Evolutionary conservation across 352 stramenopile species (phyloP).

Genomic region (Pythium rhizo-oryzae): DNA sequence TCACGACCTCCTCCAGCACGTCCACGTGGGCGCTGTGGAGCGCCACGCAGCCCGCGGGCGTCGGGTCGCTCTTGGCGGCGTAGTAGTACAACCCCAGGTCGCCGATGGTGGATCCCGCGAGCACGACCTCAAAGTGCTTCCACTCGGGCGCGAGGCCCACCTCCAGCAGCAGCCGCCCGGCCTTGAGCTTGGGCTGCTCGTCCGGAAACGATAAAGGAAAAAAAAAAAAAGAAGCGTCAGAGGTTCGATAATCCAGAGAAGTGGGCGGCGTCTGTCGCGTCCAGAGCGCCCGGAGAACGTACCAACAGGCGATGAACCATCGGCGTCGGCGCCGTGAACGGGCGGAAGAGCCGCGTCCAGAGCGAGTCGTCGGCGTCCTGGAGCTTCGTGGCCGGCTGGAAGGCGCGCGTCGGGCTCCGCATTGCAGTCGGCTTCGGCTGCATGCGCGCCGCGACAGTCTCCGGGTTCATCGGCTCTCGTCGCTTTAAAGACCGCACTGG

Average conservation of each 20-base stretch:
- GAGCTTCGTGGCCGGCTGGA: constrained; percentile 23
- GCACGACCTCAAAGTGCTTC: constrained; percentile 64
- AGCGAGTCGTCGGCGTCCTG: constrained; percentile 30
- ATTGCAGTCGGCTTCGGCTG: not conserved
- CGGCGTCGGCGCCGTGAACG: constrained; percentile 37
- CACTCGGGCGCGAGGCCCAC: constrained; percentile 53
- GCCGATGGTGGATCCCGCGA: constrained; percentile 49
- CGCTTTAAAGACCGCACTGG: not conserved
- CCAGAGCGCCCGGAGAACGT: constrained; percentile 1
- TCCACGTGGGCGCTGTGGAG: constrained; percentile 74
- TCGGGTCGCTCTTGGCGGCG: constrained; percentile 38
- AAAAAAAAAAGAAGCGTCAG: not conserved
- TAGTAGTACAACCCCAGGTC: constrained; percentile 80
- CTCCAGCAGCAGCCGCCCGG: constrained; percentile 59
- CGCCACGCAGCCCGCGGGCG: constrained; percentile 51
- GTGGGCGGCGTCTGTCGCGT: not conserved
- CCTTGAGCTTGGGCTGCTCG: constrained; percentile 61
- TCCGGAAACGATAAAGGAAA: not conserved
- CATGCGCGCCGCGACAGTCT: not conserved
- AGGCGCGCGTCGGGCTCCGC: constrained; percentile 11
- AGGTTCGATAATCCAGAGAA: constrained; percentile 9
- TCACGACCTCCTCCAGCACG: constrained; percentile 74
- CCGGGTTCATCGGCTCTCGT: not conserved
- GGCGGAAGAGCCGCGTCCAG: constrained; percentile 59
- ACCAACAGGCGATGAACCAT: constrained; percentile 50